Conservation (phyloP, 768 basidiomycete species). For the Leucogyrophana mollusca region DNA sequence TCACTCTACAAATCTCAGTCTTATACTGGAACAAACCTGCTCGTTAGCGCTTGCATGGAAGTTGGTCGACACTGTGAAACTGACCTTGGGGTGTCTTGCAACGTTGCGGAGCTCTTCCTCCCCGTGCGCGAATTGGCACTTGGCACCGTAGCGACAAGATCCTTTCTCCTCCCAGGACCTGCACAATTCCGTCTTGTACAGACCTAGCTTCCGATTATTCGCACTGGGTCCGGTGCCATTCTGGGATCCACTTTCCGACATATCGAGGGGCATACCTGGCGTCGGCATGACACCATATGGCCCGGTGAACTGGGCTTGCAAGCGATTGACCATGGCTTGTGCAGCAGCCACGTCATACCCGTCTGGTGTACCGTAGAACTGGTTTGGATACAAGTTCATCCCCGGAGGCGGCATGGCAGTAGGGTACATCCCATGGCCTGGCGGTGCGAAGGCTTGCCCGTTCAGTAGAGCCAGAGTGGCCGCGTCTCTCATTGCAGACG, state of each 20-base stretch:
- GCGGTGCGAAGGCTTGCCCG: slow-evolving; percentile 48
- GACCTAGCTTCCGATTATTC: slow-evolving; percentile 85
- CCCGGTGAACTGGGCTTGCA: slow-evolving; percentile 54
- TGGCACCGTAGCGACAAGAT: slow-evolving; percentile 78
- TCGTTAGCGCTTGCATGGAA: slow-evolving; percentile 14
- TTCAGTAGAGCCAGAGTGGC: slow-evolving; percentile 63
- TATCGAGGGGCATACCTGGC: slow-evolving; percentile 44
- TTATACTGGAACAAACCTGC: slow-evolving; percentile 61
- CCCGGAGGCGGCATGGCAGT: slow-evolving; percentile 38
- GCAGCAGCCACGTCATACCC: slow-evolving; percentile 57
- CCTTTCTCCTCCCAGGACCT: slow-evolving; percentile 94
- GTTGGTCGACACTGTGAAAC: slow-evolving; percentile 10
- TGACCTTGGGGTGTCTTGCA: slow-evolving; percentile 85
- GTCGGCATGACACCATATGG: slow-evolving; percentile 52
- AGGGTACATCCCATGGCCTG: slow-evolving; percentile 56
- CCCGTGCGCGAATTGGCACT: slow-evolving; percentile 94
- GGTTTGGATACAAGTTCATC: slow-evolving; percentile 67
- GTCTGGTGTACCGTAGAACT: slow-evolving; percentile 66
- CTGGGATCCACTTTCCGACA: slow-evolving; percentile 27
- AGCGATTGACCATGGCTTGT: slow-evolving; percentile 56
- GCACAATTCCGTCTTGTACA: slow-evolving; percentile 91
- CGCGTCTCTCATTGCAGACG: slow-evolving; percentile 72
- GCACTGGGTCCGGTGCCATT: slow-evolving; percentile 72
- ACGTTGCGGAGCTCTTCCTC: slow-evolving; percentile 85
- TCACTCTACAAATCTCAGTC: slow-evolving; percentile 88